These are phyloP conservation scores for Elaeis oleifera DNA, from an alignment of 202 grass and related monocot species.

Conservation along the genomic window DNA sequence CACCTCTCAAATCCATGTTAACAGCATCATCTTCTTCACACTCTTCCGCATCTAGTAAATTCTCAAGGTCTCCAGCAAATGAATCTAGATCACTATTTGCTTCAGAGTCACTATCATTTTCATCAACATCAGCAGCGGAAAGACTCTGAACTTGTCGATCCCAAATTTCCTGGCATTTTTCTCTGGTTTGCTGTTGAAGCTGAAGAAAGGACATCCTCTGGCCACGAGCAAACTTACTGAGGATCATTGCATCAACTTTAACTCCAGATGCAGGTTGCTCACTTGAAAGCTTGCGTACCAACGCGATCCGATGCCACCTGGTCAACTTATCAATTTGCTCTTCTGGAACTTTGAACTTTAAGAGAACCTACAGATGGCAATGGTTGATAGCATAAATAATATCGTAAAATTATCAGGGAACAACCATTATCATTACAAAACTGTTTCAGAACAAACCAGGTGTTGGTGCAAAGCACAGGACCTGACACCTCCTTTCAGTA, in stretches of 20 bases:
- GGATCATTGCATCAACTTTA: slow-evolving; percentile 71
- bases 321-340: slow-evolving; percentile 98
- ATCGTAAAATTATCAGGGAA: too few species aligned
- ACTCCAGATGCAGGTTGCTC: slow-evolving; percentile 82
- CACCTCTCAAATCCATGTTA: slow-evolving; percentile 49
- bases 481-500: too few species aligned
- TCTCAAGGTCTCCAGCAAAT: slow-evolving; percentile 95
- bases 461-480: too few species aligned
- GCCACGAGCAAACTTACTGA: slow-evolving; percentile 92
- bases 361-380: slow-evolving; percentile 53
- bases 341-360: slow-evolving; percentile 83
- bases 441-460: too few species aligned
- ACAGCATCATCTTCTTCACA: slow-evolving; percentile 58
- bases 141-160: slow-evolving; percentile 86
- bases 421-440: too few species aligned
- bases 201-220: slow-evolving; percentile 95
- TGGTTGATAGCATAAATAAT: neutral
- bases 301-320: slow-evolving; percentile 95
- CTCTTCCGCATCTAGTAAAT: slow-evolving; percentile 85
- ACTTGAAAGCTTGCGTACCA: slow-evolving; percentile 89
- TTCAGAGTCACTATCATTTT: slow-evolving; percentile 72
- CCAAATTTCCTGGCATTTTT: slow-evolving; percentile 99
- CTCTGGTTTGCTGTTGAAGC: slow-evolving; percentile 93
- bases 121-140: slow-evolving; percentile 66
- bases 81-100: slow-evolving; percentile 89